Evolutionary conservation across 2,329 filamentous ascomycete genomes (phyloP), one percentile per base, ranked within the genome.

Genomic region (Pseudogymnoascus sp.): DNA sequence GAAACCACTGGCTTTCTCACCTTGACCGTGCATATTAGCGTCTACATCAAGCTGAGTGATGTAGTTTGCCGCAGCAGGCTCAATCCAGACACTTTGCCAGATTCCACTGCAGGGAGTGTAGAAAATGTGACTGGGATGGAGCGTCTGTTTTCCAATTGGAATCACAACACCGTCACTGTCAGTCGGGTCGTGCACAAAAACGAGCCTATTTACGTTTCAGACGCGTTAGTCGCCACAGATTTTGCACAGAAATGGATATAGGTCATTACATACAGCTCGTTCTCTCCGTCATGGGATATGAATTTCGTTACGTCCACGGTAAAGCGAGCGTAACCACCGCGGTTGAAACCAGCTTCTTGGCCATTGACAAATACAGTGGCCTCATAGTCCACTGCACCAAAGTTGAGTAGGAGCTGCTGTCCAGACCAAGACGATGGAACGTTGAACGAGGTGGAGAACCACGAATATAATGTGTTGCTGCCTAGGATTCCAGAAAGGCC

Each of bases 61-160:
- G 67, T 86, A 77, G 60, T 82, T 79, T 33, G 50, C 9, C 0
- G 74, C 66, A 0, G 82, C 85, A n/a, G 82, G 78, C 71, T 88
- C 84, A 1, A 91, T 75, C 87, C 87, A 91, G 0, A 90, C 87
- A 17, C 80, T 81, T 71, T 90, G 87, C 88, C 88, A 91, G 67
- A 91, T 90, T 4, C 88, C 88, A 35, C 85, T 87, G 71, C 87
- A 90, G 0, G 88, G 84, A 0, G 84, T 85, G 71, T 90, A 90
- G 72, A 88, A 90, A 65, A 90, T 90, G 68, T 86, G 83, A 10
- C 78, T 80, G 0, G 82, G 83, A 0, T 74, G 75, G 0, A 81
- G 70, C 0, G 80, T 82, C 71, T 88, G 87, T 71, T 89, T 89
- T 66, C 87, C 87, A 47, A 88, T 80, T 0, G 87, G 87, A 44